Evolutionary conservation across 1,284 basidiomycete genomes (phyloP).

Genomic region (Malassezia japonica): DNA sequence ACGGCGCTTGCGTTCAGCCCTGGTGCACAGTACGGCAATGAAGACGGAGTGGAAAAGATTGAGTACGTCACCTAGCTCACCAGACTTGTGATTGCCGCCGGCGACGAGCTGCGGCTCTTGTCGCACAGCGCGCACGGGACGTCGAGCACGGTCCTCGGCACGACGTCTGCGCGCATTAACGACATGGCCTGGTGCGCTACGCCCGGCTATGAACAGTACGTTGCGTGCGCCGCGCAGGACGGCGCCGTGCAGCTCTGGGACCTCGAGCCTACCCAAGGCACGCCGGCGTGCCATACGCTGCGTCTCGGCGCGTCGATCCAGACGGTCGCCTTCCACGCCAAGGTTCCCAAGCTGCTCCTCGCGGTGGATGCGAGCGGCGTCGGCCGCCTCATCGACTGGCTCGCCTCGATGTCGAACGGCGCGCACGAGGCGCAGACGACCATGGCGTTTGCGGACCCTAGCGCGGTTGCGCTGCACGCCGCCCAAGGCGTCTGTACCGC

Average conservation of each 20-base stretch:
- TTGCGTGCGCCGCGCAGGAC: constrained; percentile 1
- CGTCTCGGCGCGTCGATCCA: constrained; percentile 4
- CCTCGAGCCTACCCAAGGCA: constrained; percentile 6
- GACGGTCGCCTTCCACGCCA: constrained; percentile 7
- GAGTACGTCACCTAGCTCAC: neutral
- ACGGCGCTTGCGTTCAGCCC: constrained; percentile 12
- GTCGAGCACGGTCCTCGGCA: neutral
- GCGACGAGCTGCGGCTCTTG: constrained; percentile 3
- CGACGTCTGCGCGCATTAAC: neutral
- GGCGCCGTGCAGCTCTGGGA: constrained; percentile 13
- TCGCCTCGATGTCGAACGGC: constrained; percentile 1
- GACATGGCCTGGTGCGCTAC: constrained; percentile 13
- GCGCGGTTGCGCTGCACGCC: neutral
- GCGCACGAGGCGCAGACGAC: constrained; percentile 2
- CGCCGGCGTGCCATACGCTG: neutral
- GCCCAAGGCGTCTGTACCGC: neutral
- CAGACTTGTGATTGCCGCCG: constrained; percentile 6
- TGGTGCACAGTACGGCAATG: neutral
- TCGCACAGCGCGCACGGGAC: neutral
- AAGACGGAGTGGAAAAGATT: neutral
- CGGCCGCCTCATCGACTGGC: constrained; percentile 14
- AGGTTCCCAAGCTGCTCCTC: constrained; percentile 14
- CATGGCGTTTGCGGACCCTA: constrained; percentile 5
- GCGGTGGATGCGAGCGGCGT: constrained; percentile 12
- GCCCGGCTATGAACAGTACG: constrained; percentile 14